A percentile compares a stretch with the other conserved stretches of the same genome.
phyloP scores from a whole-genome alignment of 371 early-diverging fungal genomes.

The Mortierella sp. region DNA sequence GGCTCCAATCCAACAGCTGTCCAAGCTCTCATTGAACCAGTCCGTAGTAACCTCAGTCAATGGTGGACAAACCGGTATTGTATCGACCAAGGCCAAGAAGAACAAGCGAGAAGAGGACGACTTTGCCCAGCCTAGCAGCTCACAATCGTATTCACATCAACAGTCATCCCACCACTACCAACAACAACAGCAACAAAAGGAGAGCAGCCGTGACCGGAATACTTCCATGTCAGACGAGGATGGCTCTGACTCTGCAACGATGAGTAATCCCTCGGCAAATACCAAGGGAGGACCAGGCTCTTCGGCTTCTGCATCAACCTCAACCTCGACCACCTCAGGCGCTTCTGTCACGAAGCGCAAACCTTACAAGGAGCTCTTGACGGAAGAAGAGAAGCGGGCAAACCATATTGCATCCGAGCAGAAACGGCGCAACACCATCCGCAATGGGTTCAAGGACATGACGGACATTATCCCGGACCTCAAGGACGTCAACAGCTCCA shows the following conservation, averaged over 20 bases:
- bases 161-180: not conserved
- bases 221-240: slow-evolving; percentile 2
- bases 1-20: slow-evolving; percentile 39
- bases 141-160: slow-evolving; percentile 16
- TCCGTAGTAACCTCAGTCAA: not conserved
- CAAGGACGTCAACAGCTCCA: slow-evolving; percentile 68
- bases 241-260: not conserved
- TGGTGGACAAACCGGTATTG: not conserved
- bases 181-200: not conserved
- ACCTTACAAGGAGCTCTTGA: slow-evolving; percentile 76
- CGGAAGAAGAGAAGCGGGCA: slow-evolving; percentile 92
- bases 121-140: not conserved
- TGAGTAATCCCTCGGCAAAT: too few relatives aligned
- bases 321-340: not conserved
- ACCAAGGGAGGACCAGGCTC: too few relatives aligned
- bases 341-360: slow-evolving; percentile 18
- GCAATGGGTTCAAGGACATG: slow-evolving; percentile 58
- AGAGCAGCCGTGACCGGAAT: slow-evolving; percentile 12
- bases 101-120: slow-evolving; percentile 22
- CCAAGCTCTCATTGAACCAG: slow-evolving; percentile 33
- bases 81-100: slow-evolving; percentile 19
- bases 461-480: slow-evolving; percentile 61
- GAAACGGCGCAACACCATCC: slow-evolving; percentile 56
- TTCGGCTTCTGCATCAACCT: slow-evolving; percentile 15
- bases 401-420: slow-evolving; percentile 84